Base-by-base conservation (phyloP, 2,329 filamentous ascomycete species). In the Colletotrichum magnum region DNA sequence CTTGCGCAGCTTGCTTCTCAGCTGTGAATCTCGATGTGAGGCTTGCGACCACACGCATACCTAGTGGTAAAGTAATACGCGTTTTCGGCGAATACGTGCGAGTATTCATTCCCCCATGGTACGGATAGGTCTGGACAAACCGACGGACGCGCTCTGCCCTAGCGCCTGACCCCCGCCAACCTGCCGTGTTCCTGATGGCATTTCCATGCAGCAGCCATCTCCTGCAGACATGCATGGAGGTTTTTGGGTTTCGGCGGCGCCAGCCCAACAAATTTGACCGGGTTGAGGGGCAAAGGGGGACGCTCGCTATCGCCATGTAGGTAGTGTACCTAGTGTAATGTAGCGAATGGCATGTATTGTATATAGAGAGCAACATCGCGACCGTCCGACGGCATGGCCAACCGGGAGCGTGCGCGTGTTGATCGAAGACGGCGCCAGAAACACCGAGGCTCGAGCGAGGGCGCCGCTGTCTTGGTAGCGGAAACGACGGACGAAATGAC, bases 241-340 rank as follows among this genome's bases (percentile, higher is more conserved):
- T 15, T 67, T 36, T 67, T 57, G 67, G 57, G 43, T 68, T 66
- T 60, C 56, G 45, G 67, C 51, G 18, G 45, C 56, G 56, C 67
- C 50, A 41, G 56, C 56, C 51, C 67, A 61, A 66, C 62, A 67
- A 61, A 41, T 65, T 21, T 24, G 21, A 24, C 43, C 39, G 5
- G 41, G 26, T 28, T 41, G 52, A 43, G 66, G 48, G 66, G 13
- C 26, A 32, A 39, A 47, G 41, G 16, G 10, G 54, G 21, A 43
- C 21, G 21, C 51, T 39, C 13, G 13, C 36, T 39, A 39, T 39
- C 36, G 21, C 21, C 21, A 24, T 24, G 21, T 24, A 24, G 21
- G 21, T 24, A 24, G 21, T 24, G 21, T 24, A 24, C 21, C 21
- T 24, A 24, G 21, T 24, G 21, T 24, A 24, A 24, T 24, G 21